Conservation (phyloP, 2,329 filamentous ascomycete species). For the Talaromyces sp. region DNA sequence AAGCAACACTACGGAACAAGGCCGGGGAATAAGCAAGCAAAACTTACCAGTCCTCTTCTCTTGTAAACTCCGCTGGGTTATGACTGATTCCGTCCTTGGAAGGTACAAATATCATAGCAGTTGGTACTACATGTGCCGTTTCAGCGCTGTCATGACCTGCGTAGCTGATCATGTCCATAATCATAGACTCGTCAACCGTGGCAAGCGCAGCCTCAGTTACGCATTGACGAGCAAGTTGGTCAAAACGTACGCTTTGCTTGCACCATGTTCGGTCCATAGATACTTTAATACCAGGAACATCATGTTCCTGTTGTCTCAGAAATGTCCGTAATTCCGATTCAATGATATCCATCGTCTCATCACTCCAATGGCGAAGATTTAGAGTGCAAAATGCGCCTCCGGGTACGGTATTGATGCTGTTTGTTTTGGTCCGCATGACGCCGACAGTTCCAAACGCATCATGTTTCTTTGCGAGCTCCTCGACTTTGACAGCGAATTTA, state of each 20-base stretch:
- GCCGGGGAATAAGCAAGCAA: neutral
- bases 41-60: constrained; percentile 50
- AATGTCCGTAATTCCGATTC: neutral
- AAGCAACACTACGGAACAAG: neutral
- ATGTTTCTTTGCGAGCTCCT: constrained; percentile 60
- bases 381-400: constrained; percentile 62
- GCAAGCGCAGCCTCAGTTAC: neutral
- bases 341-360: neutral
- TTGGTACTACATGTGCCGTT: constrained; percentile 54
- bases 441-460: constrained; percentile 44
- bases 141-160: constrained; percentile 51
- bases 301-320: neutral
- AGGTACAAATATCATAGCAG: constrained; percentile 63
- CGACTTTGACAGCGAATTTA: constrained; percentile 43
- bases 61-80: constrained; percentile 58
- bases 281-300: neutral
- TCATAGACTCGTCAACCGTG: neutral
- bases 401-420: constrained; percentile 71
- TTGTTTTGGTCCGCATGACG: constrained; percentile 60
- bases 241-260: neutral
- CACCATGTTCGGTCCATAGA: neutral
- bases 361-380: constrained; percentile 39
- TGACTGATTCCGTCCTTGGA: constrained; percentile 60
- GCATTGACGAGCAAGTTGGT: neutral
- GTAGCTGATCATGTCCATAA: neutral